Conservation (phyloP, 352 stramenopile genomes). For the Halophytophthora polymorphica region DNA sequence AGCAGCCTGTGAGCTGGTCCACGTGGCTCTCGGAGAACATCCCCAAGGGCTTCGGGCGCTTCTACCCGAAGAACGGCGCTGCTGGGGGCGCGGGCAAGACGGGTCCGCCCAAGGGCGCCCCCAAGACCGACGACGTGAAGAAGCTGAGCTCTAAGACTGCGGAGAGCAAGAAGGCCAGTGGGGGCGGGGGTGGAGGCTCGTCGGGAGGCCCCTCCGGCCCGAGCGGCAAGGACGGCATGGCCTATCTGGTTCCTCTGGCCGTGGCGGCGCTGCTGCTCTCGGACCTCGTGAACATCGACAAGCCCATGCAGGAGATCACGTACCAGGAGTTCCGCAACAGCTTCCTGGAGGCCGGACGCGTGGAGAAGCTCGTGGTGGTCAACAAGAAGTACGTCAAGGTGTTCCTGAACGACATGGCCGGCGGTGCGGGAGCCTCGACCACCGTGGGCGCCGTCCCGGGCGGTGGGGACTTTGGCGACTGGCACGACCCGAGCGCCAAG, state of each 20-base stretch:
- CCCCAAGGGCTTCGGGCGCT: constrained; percentile 68
- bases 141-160: constrained; percentile 68
- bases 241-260: constrained; percentile 71
- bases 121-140: constrained; percentile 56
- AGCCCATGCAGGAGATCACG: constrained; percentile 89
- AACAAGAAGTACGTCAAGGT: constrained; percentile 92
- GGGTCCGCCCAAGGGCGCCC: constrained; percentile 40
- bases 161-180: constrained; percentile 34
- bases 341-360: constrained; percentile 78
- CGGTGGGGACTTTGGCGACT: constrained; percentile 34
- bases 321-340: constrained; percentile 91
- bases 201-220: constrained; percentile 29
- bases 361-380: constrained; percentile 88
- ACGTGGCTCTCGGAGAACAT: constrained; percentile 83
- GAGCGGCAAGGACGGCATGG: constrained; percentile 55
- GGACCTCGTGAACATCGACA: constrained; percentile 68
- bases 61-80: constrained; percentile 77
- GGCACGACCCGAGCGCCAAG: constrained; percentile 45
- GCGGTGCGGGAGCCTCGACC: constrained; percentile 9
- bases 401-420: constrained; percentile 57
- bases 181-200: constrained; percentile 23
- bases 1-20: constrained; percentile 58
- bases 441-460: constrained; percentile 11
- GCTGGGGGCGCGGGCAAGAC: constrained; percentile 32
- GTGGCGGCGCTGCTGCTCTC: constrained; percentile 73